These are phyloP conservation scores for Phaseolus coccineus DNA, from an alignment of 331 rosid genomes.

Conservation along the genomic window DNA sequence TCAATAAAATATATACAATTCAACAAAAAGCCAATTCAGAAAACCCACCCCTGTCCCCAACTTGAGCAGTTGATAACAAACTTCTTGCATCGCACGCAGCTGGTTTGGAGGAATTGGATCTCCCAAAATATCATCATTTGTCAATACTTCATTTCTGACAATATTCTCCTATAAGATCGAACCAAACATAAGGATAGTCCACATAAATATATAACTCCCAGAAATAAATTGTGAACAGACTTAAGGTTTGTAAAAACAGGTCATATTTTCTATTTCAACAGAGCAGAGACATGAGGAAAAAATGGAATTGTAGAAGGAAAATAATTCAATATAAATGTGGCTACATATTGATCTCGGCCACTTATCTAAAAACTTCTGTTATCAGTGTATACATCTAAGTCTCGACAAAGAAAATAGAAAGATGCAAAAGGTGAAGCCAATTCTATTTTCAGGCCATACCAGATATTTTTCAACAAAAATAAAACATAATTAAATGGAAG, in stretches of 20 bases:
- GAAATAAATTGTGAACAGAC: conserved; percentile 20
- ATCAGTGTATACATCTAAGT: not conserved
- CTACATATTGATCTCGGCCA: conserved; percentile 17
- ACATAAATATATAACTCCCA: conserved; percentile 27
- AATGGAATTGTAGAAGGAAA: conserved; percentile 28
- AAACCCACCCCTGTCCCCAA: conserved; percentile 70
- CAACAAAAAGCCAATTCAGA: conserved; percentile 29
- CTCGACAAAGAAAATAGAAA: conserved; percentile 9
- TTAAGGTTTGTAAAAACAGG: conserved; percentile 13
- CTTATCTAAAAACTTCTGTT: not conserved
- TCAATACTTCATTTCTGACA: conserved; percentile 59
- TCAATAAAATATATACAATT: conserved; percentile 31
- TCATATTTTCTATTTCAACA: conserved; percentile 15
- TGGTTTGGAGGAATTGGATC: conserved; percentile 85
- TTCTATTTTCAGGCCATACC: conserved; percentile 28
- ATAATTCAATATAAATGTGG: conserved; percentile 24
- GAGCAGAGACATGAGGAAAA: not conserved
- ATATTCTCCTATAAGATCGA: conserved; percentile 66
- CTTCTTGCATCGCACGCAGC: conserved; percentile 74
- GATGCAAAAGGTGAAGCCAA: conserved; percentile 2
- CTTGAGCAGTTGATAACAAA: conserved; percentile 85
- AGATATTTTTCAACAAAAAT: conserved; percentile 27
- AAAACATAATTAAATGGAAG: conserved; percentile 20
- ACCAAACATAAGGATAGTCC: conserved; percentile 36
- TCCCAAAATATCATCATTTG: conserved; percentile 91